Conservation (phyloP, 768 basidiomycete species). For the Agrocybe pediades region DNA sequence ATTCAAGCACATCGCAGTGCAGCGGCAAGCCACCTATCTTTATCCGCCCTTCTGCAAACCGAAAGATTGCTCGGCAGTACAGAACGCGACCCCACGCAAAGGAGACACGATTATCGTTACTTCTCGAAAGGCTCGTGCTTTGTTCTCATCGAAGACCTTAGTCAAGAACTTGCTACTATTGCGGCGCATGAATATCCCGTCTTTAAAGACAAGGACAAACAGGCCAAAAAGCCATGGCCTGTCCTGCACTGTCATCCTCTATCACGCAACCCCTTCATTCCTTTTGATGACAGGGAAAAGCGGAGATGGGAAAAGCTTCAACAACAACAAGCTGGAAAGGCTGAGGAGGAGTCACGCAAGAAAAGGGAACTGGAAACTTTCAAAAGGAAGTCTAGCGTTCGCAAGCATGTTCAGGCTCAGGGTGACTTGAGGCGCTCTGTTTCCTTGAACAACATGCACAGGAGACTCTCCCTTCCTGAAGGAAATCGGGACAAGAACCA, state of each 20-base stretch:
- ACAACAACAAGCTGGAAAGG: conserved; percentile 46
- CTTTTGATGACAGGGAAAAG: conserved; percentile 75
- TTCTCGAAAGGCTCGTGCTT: conserved; percentile 78
- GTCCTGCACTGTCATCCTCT: conserved; percentile 77
- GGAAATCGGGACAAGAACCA: conserved; percentile 22
- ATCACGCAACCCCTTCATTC: conserved; percentile 72
- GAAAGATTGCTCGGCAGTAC: conserved; percentile 86
- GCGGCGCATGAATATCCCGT: conserved; percentile 79
- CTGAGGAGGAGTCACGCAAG: conserved; percentile 42
- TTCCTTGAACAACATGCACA: conserved; percentile 77
- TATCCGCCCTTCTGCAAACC: conserved; percentile 69
- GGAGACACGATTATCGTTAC: conserved; percentile 85
- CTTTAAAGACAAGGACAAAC: conserved; percentile 52
- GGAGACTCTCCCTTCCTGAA: conserved; percentile 41
- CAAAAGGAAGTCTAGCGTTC: conserved; percentile 40
- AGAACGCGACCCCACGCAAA: conserved; percentile 91
- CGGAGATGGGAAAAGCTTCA: conserved; percentile 56
- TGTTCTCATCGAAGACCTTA: conserved; percentile 90
- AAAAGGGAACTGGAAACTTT: conserved; percentile 35
- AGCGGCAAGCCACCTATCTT: conserved; percentile 44
- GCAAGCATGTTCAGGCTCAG: conserved; percentile 26
- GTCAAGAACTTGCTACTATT: conserved; percentile 81
- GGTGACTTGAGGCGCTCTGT: conserved; percentile 72
- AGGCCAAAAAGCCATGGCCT: conserved; percentile 73
- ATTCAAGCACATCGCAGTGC: conserved; percentile 25